phyloP scores from a whole-genome alignment of 345 rosid genomes.

The Rhodamnia argentea region DNA sequence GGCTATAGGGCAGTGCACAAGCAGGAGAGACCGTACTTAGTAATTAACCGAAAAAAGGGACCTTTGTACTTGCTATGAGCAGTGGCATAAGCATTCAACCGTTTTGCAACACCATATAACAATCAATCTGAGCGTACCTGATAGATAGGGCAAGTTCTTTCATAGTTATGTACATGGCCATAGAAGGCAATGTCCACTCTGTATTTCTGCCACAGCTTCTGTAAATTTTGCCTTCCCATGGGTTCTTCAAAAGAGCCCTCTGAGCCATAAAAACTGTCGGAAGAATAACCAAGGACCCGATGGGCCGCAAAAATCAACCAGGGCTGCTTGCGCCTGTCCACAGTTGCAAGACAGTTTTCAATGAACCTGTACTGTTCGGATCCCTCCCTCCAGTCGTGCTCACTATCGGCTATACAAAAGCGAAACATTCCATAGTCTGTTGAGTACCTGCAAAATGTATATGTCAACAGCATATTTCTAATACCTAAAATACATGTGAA shows the following conservation, averaged over 20 bases:
- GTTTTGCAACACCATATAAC: neutral
- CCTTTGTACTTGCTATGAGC: neutral
- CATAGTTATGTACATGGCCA: conserved; percentile 84
- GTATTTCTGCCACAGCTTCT: conserved; percentile 81
- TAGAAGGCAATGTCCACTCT: conserved; percentile 73
- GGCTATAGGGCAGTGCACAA: neutral
- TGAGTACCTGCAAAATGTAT: conserved; percentile 36
- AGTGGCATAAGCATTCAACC: neutral
- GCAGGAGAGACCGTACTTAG: neutral
- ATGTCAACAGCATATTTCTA: neutral
- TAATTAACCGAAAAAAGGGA: neutral
- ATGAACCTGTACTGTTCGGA: conserved; percentile 59
- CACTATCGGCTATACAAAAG: conserved; percentile 72
- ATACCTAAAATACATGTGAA: neutral
- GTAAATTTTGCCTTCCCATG: conserved; percentile 70
- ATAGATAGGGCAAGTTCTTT: conserved; percentile 69
- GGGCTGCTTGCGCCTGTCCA: conserved; percentile 67
- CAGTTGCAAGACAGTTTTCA: conserved; percentile 60
- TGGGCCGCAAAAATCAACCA: conserved; percentile 76
- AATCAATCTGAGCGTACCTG: conserved; percentile 24
- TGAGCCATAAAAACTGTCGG: conserved; percentile 36
- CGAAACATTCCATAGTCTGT: conserved; percentile 76
- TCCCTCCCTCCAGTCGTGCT: conserved; percentile 85
- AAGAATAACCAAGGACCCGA: conserved; percentile 71
- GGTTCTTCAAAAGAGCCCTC: conserved; percentile 65